These are phyloP conservation scores for Phyllosticta citrichinensis DNA, from an alignment of 2,329 filamentous ascomycete genomes.

Conservation along the genomic window DNA sequence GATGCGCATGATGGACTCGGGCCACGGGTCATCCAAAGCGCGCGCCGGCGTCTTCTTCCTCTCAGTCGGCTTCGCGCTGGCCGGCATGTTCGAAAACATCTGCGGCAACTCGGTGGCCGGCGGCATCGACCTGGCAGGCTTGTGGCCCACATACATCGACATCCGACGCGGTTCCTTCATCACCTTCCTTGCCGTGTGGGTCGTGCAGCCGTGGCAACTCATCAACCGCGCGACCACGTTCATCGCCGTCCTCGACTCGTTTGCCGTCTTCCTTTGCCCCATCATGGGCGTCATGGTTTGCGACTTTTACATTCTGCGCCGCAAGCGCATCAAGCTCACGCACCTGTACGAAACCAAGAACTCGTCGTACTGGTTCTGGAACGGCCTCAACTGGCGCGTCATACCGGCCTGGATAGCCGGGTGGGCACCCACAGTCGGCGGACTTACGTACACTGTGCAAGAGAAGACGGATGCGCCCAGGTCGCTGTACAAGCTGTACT, in stretches of 20 bases:
- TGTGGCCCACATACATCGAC: slow-evolving; percentile 25
- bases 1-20: slow-evolving; percentile 36
- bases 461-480: slow-evolving; percentile 23
- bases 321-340: slow-evolving; percentile 24
- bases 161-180: slow-evolving; percentile 27
- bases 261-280: slow-evolving; percentile 32
- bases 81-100: slow-evolving; percentile 33
- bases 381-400: slow-evolving; percentile 36
- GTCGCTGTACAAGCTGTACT: slow-evolving; percentile 36
- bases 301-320: slow-evolving; percentile 29
- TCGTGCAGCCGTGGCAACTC: slow-evolving; percentile 29
- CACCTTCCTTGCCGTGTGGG: slow-evolving; percentile 25
- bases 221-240: slow-evolving; percentile 28
- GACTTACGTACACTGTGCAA: slow-evolving; percentile 29
- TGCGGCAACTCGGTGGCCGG: slow-evolving; percentile 26
- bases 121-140: slow-evolving; percentile 26
- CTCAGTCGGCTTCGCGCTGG: slow-evolving; percentile 25
- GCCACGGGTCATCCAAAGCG: slow-evolving; percentile 29
- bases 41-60: slow-evolving; percentile 29
- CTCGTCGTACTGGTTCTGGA: slow-evolving; percentile 35
- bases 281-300: slow-evolving; percentile 29
- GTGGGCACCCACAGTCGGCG: slow-evolving; percentile 35
- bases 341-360: slow-evolving; percentile 27
- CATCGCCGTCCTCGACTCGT: slow-evolving; percentile 31
- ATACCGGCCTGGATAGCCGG: slow-evolving; percentile 35